These are phyloP conservation scores for Rhizophagus sp. DNA, from an alignment of 192 early-diverging fungal species.

Conservation along the genomic window DNA sequence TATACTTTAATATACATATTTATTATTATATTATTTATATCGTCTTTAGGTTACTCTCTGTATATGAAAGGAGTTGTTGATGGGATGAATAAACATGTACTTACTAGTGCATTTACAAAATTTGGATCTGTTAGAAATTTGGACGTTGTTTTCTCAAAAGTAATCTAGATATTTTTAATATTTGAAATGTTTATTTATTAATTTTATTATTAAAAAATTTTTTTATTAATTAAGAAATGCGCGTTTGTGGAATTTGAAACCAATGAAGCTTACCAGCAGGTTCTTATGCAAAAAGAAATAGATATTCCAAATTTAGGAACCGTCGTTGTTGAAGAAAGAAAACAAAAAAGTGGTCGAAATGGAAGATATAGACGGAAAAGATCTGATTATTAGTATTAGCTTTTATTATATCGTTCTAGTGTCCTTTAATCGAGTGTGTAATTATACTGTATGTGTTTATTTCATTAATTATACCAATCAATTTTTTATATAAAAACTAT, in stretches of 20 bases:
- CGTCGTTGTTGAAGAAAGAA: constrained; percentile 54
- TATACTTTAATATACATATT: no score
- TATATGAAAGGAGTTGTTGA: constrained; percentile 64
- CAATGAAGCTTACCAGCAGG: constrained; percentile 56
- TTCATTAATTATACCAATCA: no score
- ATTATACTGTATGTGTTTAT: no score
- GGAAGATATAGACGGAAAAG: no score
- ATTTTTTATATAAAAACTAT: no score
- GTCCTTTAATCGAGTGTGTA: no score
- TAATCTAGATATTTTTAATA: not conserved
- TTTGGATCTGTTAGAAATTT: constrained; percentile 62
- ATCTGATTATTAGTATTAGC: no score
- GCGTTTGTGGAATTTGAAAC: constrained; percentile 75
- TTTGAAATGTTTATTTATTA: no score
- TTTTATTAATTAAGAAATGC: constrained; percentile 41
- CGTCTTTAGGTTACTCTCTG: constrained; percentile 52
- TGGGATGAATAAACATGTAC: constrained; percentile 44
- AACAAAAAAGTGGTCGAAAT: not conserved
- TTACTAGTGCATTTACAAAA: constrained; percentile 57
- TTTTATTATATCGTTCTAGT: no score
- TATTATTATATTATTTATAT: no score
- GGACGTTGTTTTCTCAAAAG: constrained; percentile 45
- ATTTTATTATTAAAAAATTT: no score
- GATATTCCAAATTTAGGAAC: constrained; percentile 41
- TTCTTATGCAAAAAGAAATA: constrained; percentile 57